phyloP scores from a whole-genome alignment of 306 rosid genomes.

The Styphnolobium japonicum region DNA sequence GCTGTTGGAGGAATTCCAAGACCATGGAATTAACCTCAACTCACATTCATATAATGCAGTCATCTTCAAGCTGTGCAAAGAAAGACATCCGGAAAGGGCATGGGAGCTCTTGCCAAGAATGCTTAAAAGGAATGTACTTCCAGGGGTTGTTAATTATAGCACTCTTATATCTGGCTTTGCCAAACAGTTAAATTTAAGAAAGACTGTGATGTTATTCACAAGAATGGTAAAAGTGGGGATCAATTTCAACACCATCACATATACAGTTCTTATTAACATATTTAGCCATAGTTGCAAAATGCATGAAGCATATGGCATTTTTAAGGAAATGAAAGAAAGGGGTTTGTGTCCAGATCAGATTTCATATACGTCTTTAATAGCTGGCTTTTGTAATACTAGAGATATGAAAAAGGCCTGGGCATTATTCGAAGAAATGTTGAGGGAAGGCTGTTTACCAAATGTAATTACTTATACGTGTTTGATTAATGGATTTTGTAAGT shows the following conservation, averaged over 20 bases:
- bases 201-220: conserved; percentile 42
- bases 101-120: conserved; percentile 61
- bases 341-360: conserved; percentile 48
- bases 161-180: conserved; percentile 58
- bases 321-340: conserved; percentile 39
- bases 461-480: conserved; percentile 57
- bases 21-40: conserved; percentile 47
- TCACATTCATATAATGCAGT: conserved; percentile 49
- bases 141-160: conserved; percentile 48
- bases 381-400: conserved; percentile 45
- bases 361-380: conserved; percentile 53
- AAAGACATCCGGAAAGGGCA: conserved; percentile 40
- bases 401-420: conserved; percentile 44
- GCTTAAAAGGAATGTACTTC: conserved; percentile 60
- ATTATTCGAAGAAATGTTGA: conserved; percentile 48
- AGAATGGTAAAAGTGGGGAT: conserved; percentile 50
- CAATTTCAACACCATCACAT: conserved; percentile 36
- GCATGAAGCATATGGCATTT: conserved; percentile 37
- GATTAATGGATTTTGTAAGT: conserved; percentile 57
- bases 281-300: conserved; percentile 32
- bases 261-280: conserved; percentile 49
- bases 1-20: conserved; percentile 43
- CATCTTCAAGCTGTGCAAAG: conserved; percentile 49
- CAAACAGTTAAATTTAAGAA: conserved; percentile 37
- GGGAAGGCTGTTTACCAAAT: conserved; percentile 42